Percentiles rank a stretch among this genome's conserved stretches.
These are phyloP conservation scores for Sporisorium sorghi DNA, from an alignment of 1,284 basidiomycete species.

Conservation along the genomic window DNA sequence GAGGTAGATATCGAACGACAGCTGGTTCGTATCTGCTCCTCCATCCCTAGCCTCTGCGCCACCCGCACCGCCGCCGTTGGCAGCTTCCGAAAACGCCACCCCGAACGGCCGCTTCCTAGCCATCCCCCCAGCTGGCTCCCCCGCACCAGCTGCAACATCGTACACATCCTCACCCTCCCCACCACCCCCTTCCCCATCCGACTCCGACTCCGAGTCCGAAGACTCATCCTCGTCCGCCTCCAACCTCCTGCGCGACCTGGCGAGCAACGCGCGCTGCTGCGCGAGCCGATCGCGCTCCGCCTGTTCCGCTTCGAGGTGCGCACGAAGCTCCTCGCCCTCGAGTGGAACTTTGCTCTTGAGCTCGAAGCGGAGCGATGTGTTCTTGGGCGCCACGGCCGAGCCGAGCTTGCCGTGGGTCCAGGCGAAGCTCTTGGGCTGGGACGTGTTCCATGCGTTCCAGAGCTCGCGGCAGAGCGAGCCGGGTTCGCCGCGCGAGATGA, in stretches of 20 bases:
- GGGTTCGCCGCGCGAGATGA: constrained; percentile 75
- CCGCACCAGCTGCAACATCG: constrained; percentile 27
- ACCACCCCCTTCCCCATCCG: constrained; percentile 73
- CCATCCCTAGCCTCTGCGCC: constrained; percentile 52
- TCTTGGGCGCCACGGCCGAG: constrained; percentile 73
- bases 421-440: constrained; percentile 79
- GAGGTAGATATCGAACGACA: constrained; percentile 95
- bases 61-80: constrained; percentile 72
- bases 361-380: constrained; percentile 70
- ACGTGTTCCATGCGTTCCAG: constrained; percentile 85
- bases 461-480: constrained; percentile 82
- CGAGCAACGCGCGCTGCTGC: constrained; percentile 83
- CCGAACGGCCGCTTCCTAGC: constrained; percentile 37
- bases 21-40: constrained; percentile 72
- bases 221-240: constrained; percentile 77
- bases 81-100: constrained; percentile 26
- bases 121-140: constrained; percentile 15
- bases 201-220: constrained; percentile 71
- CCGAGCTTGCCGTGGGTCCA: constrained; percentile 92
- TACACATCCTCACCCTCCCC: constrained; percentile 74
- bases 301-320: constrained; percentile 81
- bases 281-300: constrained; percentile 85
- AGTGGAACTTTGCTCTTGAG: constrained; percentile 84
- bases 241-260: constrained; percentile 84
- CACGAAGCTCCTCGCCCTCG: constrained; percentile 79